Percentiles rank a stretch among this genome's conserved stretches.
Conservation (phyloP, 768 basidiomycete species). For the Russula ochroleuca region DNA sequence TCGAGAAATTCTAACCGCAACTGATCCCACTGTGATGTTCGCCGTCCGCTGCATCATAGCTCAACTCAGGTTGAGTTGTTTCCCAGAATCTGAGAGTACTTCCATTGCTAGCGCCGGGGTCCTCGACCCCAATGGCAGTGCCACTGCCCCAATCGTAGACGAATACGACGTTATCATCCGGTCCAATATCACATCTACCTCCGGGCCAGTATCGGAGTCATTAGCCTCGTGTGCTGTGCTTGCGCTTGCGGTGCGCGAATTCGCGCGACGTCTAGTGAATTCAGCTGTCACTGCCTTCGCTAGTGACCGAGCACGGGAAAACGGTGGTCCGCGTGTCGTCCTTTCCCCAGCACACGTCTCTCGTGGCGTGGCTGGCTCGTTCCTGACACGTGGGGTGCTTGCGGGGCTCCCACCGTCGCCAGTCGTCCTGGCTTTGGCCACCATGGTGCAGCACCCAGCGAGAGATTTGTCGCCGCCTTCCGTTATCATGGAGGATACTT, state of each 20-base stretch:
- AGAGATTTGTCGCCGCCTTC: background rate
- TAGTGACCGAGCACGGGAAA: background rate
- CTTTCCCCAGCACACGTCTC: slow-evolving; percentile 21
- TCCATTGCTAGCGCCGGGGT: slow-evolving; percentile 5
- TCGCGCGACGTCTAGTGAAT: slow-evolving; percentile 15
- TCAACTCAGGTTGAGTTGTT: slow-evolving; percentile 13
- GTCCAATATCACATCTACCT: background rate
- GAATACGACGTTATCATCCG: background rate
- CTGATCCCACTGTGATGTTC: slow-evolving; percentile 31
- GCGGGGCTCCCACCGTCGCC: background rate
- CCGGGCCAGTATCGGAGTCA: background rate
- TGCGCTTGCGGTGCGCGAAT: slow-evolving; percentile 19
- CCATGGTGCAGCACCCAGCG: background rate
- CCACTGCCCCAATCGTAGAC: background rate
- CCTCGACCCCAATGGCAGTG: slow-evolving; percentile 6
- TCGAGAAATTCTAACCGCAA: slow-evolving; percentile 30
- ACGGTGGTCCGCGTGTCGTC: background rate
- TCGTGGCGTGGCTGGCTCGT: slow-evolving; percentile 10
- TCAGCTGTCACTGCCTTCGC: slow-evolving; percentile 13
- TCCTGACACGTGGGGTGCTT: slow-evolving; percentile 13
- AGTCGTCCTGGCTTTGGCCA: slow-evolving; percentile 10
- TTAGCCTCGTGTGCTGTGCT: slow-evolving; percentile 20
- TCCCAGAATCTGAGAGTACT: background rate
- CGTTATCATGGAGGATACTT: slow-evolving; percentile 16
- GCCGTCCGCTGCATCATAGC: slow-evolving; percentile 28